These are phyloP conservation scores for Elasticomyces elasticus DNA, from an alignment of 495 filamentous ascomycete genomes.

Conservation along the genomic window DNA sequence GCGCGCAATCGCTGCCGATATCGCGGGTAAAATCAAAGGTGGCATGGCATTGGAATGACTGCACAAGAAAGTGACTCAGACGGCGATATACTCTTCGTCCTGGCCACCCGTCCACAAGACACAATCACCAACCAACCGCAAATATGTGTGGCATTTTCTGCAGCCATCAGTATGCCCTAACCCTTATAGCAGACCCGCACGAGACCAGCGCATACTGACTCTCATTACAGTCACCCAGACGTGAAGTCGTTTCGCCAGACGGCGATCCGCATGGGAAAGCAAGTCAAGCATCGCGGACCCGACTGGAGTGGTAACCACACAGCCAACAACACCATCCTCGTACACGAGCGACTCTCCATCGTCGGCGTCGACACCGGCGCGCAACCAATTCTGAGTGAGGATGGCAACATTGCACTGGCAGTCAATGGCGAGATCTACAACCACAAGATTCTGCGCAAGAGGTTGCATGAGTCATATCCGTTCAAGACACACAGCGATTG, in stretches of 20 bases:
- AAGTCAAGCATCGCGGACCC: constrained; percentile 92
- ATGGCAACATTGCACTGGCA: constrained; percentile 76
- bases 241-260: constrained; percentile 94
- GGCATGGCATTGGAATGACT: neutral
- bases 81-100: neutral
- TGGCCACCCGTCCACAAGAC: neutral
- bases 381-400: constrained; percentile 86
- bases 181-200: neutral
- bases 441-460: constrained; percentile 84
- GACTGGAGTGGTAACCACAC: constrained; percentile 97
- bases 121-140: neutral
- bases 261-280: constrained; percentile 89
- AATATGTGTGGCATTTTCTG: constrained; percentile 73
- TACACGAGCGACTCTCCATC: constrained; percentile 93
- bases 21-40: neutral
- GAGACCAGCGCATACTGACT: constrained; percentile 16
- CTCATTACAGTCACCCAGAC: constrained; percentile 70
- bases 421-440: constrained; percentile 99
- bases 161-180: constrained; percentile 64
- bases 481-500: constrained; percentile 98
- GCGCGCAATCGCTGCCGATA: too few species aligned
- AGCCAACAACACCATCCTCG: constrained; percentile 84
- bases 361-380: constrained; percentile 95
- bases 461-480: constrained; percentile 65
- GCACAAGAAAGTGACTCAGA: neutral